phyloP scores from a whole-genome alignment of 257 asterid species.

The Lycium ferocissimum region DNA sequence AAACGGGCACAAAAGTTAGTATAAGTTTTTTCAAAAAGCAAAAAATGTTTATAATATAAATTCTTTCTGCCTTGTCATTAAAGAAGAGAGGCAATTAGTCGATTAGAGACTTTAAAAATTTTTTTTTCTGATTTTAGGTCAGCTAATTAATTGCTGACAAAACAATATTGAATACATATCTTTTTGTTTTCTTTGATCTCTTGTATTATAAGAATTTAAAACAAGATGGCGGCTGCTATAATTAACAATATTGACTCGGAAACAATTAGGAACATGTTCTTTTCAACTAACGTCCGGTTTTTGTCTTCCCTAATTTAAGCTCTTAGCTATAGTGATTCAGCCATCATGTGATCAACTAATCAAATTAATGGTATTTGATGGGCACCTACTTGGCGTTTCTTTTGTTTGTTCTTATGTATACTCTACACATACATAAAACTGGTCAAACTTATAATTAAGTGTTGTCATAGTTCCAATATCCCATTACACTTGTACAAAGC shows the following conservation, averaged over 20 bases:
- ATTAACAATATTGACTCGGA: conserved; percentile 18
- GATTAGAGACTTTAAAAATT: not conserved
- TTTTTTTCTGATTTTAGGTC: not conserved
- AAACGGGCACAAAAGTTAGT: not conserved
- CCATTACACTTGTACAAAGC: conserved; percentile 9
- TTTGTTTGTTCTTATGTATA: conserved; percentile 3
- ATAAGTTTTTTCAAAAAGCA: too few species aligned
- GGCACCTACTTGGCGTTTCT: not conserved
- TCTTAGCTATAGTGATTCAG: not conserved
- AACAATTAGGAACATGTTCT: not conserved
- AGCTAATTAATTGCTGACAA: not conserved
- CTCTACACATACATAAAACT: not conserved
- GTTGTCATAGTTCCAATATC: not conserved
- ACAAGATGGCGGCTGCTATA: not conserved
- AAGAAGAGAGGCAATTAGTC: not conserved
- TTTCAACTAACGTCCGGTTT: not conserved
- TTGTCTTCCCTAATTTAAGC: not conserved
- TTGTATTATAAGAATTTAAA: conserved; percentile 10
- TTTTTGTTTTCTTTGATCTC: not conserved
- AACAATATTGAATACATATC: not conserved
- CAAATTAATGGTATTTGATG: not conserved
- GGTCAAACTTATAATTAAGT: not conserved
- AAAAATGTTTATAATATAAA: not conserved
- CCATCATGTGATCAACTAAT: conserved; percentile 17
- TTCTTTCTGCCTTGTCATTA: too few species aligned